Percentiles rank a stretch among this genome's conserved stretches.
Conservation (phyloP, 306 rosid species). For the Casuarina glauca region DNA sequence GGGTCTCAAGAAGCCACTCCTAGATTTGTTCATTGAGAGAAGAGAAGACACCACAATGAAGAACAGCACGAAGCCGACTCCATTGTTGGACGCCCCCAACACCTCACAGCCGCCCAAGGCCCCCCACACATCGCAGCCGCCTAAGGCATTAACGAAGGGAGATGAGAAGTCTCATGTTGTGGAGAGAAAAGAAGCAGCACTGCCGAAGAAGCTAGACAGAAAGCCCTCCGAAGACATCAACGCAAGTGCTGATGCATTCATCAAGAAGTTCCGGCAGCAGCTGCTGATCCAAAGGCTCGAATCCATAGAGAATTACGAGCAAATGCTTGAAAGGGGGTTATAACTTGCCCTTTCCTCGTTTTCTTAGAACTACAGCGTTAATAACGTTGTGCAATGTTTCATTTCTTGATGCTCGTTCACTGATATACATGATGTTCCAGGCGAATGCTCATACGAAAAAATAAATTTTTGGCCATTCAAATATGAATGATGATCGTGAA, state of each 20-base stretch:
- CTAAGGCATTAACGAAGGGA: not conserved
- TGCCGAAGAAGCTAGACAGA: conserved; percentile 50
- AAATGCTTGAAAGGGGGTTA: conserved; percentile 73
- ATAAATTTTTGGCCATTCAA: not conserved
- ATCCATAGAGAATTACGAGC: conserved; percentile 76
- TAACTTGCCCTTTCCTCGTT: not conserved
- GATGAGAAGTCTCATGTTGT: conserved; percentile 3
- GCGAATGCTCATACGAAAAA: conserved; percentile 5
- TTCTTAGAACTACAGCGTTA: not conserved
- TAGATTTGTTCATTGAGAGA: not conserved
- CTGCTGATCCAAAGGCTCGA: conserved; percentile 78
- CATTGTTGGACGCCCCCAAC: not conserved
- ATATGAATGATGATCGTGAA: not conserved
- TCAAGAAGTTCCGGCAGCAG: conserved; percentile 80
- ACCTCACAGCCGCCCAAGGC: not conserved
- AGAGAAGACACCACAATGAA: conserved; percentile 27
- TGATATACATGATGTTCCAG: too few relatives aligned
- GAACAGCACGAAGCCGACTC: conserved; percentile 27
- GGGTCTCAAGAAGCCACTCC: conserved; percentile 17
- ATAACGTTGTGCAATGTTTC: not conserved
- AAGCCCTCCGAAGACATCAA: conserved; percentile 62
- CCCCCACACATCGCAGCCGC: too few relatives aligned
- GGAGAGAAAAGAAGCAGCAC: conserved; percentile 30
- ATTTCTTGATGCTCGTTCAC: too few relatives aligned
- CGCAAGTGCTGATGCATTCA: conserved; percentile 85